Conservation (phyloP, 164 flowering plant species). For the grape (Vitis vinifera) region ASM3070453v1 NC_081805.1:24386001-24386500, state of each 20-base stretch:
- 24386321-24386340: constrained; percentile 93
- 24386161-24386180: constrained; percentile 74
- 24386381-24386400: not conserved
- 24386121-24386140: constrained; percentile 52
- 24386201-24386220: constrained; percentile 69
- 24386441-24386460: not conserved
- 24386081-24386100: not conserved
- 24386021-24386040: constrained; percentile 63
- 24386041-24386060: constrained; percentile 63
- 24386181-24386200: constrained; percentile 62
- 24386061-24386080: not conserved
- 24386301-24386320: constrained; percentile 86
- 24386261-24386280: constrained; percentile 97
- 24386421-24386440: not conserved
- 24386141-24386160: constrained; percentile 64
- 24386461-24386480: constrained; percentile 58
- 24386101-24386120: not conserved
- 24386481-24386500: constrained; percentile 99
- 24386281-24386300: constrained; percentile 55
- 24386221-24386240: constrained; percentile 70
- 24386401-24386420: not conserved
- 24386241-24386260: constrained; percentile 84
- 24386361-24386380: constrained; percentile 7
- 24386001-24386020: constrained; percentile 62
- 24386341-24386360: constrained; percentile 83